A percentile compares a stretch with the other conserved stretches of the same genome.
Evolutionary conservation across 176 grass and related monocot species (phyloP).

Genomic region (Chloris gayana): DNA sequence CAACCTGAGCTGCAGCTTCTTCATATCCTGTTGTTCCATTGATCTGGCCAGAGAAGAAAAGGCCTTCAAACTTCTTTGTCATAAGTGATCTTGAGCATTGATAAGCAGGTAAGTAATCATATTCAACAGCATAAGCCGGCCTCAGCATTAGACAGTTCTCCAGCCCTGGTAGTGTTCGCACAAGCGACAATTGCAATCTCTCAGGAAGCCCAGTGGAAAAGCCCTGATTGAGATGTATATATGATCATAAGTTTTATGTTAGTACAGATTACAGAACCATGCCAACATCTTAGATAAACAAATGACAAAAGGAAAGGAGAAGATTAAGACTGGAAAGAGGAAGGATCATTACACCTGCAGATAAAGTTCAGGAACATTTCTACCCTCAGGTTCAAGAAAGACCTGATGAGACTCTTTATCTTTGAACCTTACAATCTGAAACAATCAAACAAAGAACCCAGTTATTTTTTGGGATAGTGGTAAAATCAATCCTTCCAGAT

Average conservation of each 20-base stretch:
- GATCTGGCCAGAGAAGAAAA: constrained; percentile 99
- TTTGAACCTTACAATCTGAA: constrained; percentile 95
- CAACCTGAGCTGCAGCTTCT: constrained; percentile 95
- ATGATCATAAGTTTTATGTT: constrained; percentile 7
- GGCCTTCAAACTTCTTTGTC: constrained; percentile 88
- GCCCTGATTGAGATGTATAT: constrained; percentile 55
- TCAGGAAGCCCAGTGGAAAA: constrained; percentile 98
- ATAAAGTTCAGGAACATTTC: constrained; percentile 94
- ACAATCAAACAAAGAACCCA: constrained; percentile 48
- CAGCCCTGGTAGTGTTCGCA: constrained; percentile 90
- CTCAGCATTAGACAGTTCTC: constrained; percentile 98
- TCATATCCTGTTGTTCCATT: constrained; percentile 99
- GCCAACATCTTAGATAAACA: constrained; percentile 16
- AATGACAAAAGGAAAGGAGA: constrained; percentile 23
- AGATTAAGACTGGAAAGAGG: constrained; percentile 10
- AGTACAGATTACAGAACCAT: constrained; percentile 16
- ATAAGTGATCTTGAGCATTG: constrained; percentile 99
- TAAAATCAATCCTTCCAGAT: background rate
- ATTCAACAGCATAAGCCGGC: constrained; percentile 96
- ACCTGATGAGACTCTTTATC: constrained; percentile 98
- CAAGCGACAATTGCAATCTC: constrained; percentile 75
- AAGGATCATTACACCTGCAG: constrained; percentile 61
- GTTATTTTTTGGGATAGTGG: constrained; percentile 13
- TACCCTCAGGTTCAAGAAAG: constrained; percentile 98
- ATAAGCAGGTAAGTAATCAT: constrained; percentile 90